Evolutionary conservation across 2,329 filamentous ascomycete genomes (phyloP).

Genomic region (Aaosphaeria pasadenensis): DNA sequence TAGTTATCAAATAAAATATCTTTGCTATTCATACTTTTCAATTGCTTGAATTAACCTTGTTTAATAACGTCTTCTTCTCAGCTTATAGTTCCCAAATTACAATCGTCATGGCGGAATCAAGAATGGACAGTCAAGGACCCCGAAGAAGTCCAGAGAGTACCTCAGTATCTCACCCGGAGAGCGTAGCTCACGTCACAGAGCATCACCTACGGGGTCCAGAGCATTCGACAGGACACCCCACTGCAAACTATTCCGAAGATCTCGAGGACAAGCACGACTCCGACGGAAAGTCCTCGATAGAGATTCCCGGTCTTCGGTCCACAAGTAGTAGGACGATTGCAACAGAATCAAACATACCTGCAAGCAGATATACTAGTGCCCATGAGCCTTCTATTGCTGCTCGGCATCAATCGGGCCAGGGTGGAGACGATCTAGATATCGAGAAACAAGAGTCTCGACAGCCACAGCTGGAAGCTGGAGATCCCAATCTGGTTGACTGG

Average conservation of each 20-base stretch:
- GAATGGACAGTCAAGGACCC: too few species aligned
- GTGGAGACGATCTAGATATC: neutral
- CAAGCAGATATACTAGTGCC: neutral
- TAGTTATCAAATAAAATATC: too few species aligned
- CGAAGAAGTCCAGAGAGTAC: too few species aligned
- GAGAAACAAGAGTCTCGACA: conserved; percentile 3
- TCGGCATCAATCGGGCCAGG: neutral
- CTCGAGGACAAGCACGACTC: neutral
- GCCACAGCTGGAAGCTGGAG: neutral
- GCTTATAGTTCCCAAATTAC: too few species aligned
- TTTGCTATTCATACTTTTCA: too few species aligned
- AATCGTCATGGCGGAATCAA: too few species aligned
- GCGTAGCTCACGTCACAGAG: too few species aligned
- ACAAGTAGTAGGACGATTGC: conserved; percentile 6
- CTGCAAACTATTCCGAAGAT: neutral
- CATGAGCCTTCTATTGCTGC: neutral
- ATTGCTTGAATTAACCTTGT: too few species aligned
- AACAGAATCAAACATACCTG: conserved; percentile 1
- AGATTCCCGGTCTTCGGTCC: neutral
- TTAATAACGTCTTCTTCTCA: too few species aligned
- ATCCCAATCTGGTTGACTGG: conserved; percentile 7
- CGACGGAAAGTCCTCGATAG: neutral
- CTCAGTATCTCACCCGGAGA: too few species aligned
- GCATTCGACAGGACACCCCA: too few species aligned
- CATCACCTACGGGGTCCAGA: too few species aligned